Percentiles rank a stretch among this genome's conserved stretches.
These are phyloP conservation scores for Cyberlindnera saturnus DNA, from an alignment of 805 yeast genomes.

Conservation along the genomic window DNA sequence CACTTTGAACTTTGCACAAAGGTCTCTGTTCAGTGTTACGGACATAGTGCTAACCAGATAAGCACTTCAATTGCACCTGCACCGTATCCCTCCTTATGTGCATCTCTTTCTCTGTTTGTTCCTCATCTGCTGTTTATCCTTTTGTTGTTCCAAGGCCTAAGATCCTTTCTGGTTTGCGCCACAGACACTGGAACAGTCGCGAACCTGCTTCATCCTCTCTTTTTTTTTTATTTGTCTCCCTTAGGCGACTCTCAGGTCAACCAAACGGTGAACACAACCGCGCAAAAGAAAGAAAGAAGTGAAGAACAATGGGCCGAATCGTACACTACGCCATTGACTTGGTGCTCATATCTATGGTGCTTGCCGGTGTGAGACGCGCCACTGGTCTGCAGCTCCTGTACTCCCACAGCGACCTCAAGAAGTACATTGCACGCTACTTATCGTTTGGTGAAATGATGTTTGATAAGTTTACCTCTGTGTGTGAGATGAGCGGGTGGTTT, in stretches of 20 bases:
- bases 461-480: conserved; percentile 38
- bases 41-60: neutral
- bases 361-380: conserved; percentile 81
- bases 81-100: neutral
- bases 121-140: neutral
- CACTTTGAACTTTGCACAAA: conserved; percentile 26
- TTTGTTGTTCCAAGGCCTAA: too few relatives aligned
- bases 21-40: neutral
- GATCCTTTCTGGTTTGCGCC: too few relatives aligned
- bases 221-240: too few relatives aligned
- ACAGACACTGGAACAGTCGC: too few relatives aligned
- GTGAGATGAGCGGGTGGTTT: conserved; percentile 46
- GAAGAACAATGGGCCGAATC: conserved; percentile 37
- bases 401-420: conserved; percentile 32
- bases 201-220: too few relatives aligned
- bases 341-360: conserved; percentile 67
- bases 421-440: conserved; percentile 47
- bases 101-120: neutral
- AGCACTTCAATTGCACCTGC: neutral
- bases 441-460: conserved; percentile 57
- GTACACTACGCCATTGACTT: conserved; percentile 74
- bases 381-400: conserved; percentile 55
- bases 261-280: too few relatives aligned
- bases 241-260: too few relatives aligned
- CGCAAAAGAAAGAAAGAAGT: too few relatives aligned